Evolutionary conservation across 495 filamentous ascomycete species (phyloP), one percentile per base, ranked within the genome.

Genomic region (Lichenothelia convexa): DNA sequence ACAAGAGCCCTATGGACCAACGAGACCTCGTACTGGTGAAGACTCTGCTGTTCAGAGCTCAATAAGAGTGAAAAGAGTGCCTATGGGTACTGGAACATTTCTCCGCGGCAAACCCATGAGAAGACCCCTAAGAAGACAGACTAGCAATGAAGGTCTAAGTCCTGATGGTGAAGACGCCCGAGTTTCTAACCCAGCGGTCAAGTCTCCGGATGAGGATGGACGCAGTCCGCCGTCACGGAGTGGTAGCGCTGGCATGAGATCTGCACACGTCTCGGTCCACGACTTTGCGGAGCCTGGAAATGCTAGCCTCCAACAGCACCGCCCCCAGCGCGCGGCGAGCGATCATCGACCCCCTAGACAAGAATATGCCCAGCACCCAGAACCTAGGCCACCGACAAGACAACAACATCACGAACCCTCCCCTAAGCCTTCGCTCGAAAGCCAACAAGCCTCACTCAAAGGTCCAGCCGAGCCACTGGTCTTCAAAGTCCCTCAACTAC

Each of bases 91-190:
- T 5, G 47, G 47, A 2, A 41, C 38, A 12, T 50, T 42, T 32
- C 33, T 50, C 8, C 39, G 45, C 21, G 47, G 38, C 18, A n/a
- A n/a, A n/a, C 45, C 45, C 7, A 39, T 44, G n/a, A 23, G 47
- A n/a, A 35, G 47, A 30, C 41, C 41, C 4, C 45, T 50, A 17
- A 32, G 47, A 16, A 44, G 47, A 34, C 11, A 45, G 36, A 42
- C 47, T 20, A 50, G 47, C 29, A 45, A 47, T 16, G 47, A 50
- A 13, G 43, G 47, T 21, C 20, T 47, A 6, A 48, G 45, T 12
- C 47, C 47, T 2, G 30, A 36, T 16, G 47, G 47, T 8, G 47
- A 45, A 4, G 32, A 20, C 6, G 30, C 16, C 16, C 36, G 23
- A 15, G 35, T 19, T 2, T 42, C 44, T 1, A 36, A 21, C 1